Evolutionary conservation across 257 asterid species (phyloP), one percentile per base, ranked within the genome.

Genomic region (Anisodus tanguticus): DNA sequence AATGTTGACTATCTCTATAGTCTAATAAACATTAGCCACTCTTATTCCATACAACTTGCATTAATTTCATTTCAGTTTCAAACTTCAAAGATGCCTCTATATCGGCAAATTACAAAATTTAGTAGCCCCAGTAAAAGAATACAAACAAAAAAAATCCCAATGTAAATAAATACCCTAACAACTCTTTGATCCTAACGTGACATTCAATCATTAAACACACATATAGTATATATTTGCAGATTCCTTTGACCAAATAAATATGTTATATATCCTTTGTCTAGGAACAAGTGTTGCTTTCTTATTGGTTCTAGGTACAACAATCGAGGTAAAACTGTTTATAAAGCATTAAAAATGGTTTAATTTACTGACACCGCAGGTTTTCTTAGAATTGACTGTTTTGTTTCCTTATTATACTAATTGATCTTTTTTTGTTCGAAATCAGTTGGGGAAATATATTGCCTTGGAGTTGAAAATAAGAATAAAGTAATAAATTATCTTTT

Each of bases 161-260:
- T 4, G 54, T 16, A 41, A 41, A 41, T 17, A 22, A 72, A 79
- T 82, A 81, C 82, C 26, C 1, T 11, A 43, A 79, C 79, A 80
- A 69, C 68, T 37, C 77, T 10, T 66, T 76, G 11, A 79, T 76
- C 83, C 84, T 87, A 90, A 91, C 92, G 91, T 90, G 93, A 89
- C 88, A 26, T 57, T 90, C 91, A 90, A 91, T 91, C 95, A 91
- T 91, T 91, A 91, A 82, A 22, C 26, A 54, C 88, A 72, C 85
- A 87, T 31, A 31, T 31, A 31, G 35, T 31, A 31, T 31, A 31
- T 31, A 31, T 84, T 86, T 83, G 77, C 68, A 70, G 86, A 43
- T 83, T 69, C 81, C 66, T 87, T 86, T 85, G 82, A 85, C 89
- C 80, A 59, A 74, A 85, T 80, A 74, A 49, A 49, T 49, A 49